phyloP scores from a whole-genome alignment of 1,139 yeast genomes.

The Diutina siamensis region DNA sequence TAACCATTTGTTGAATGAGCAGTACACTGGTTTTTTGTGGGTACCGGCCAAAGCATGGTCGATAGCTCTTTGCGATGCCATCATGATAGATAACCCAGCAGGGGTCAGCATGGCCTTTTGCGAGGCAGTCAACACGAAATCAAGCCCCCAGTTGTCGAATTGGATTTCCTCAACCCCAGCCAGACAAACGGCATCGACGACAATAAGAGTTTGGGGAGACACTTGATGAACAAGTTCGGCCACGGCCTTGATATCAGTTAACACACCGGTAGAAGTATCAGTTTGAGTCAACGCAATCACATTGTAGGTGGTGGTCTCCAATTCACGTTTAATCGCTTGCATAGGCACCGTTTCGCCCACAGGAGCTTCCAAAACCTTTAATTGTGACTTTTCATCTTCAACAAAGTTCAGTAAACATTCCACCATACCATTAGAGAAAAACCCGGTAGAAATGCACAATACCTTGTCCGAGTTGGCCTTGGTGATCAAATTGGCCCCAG shows the following conservation, averaged over 20 bases:
- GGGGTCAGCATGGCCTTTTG: slow-evolving; percentile 7
- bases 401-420: slow-evolving; percentile 7
- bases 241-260: slow-evolving; percentile 8
- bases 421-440: slow-evolving; percentile 6
- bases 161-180: slow-evolving; percentile 10
- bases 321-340: not conserved
- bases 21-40: not conserved
- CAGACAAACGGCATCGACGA: slow-evolving; percentile 10
- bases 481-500: slow-evolving; percentile 6
- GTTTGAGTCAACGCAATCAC: slow-evolving; percentile 9
- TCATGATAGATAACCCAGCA: slow-evolving; percentile 7
- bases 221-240: slow-evolving; percentile 7
- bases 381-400: not conserved
- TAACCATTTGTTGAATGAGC: slow-evolving; percentile 5
- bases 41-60: slow-evolving; percentile 2
- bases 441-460: slow-evolving; percentile 7
- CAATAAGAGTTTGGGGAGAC: slow-evolving; percentile 9
- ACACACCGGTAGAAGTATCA: slow-evolving; percentile 10
- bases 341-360: slow-evolving; percentile 5
- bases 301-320: not conserved
- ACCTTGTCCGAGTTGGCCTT: slow-evolving; percentile 6
- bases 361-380: slow-evolving; percentile 5
- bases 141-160: slow-evolving; percentile 10
- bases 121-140: slow-evolving; percentile 9
- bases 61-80: slow-evolving; percentile 6